These are phyloP conservation scores for Aspergillus floridensis DNA, from an alignment of 2,329 filamentous ascomycete genomes.

Conservation along the genomic window DNA sequence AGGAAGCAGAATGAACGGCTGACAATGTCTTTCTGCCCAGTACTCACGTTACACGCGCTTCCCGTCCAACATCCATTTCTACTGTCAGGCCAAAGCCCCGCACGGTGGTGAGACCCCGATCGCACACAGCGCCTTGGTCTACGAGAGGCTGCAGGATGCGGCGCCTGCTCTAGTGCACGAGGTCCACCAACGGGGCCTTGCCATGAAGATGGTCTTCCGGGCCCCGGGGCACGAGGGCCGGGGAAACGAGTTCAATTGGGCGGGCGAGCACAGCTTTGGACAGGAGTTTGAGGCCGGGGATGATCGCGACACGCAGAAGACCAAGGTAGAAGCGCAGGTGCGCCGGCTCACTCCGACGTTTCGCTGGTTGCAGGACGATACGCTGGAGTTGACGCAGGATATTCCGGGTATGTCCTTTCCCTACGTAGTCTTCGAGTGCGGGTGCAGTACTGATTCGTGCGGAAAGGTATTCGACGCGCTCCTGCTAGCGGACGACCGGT, in stretches of 20 bases:
- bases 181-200: background rate
- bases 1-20: background rate
- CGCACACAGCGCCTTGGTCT: background rate
- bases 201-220: background rate
- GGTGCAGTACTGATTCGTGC: background rate
- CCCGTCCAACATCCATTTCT: background rate
- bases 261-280: background rate
- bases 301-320: background rate
- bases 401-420: background rate
- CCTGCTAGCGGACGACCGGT: background rate
- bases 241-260: slow-evolving; percentile 1
- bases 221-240: background rate
- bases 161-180: background rate
- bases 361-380: background rate
- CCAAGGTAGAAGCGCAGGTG: background rate
- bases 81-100: background rate
- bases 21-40: background rate
- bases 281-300: background rate
- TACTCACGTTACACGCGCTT: background rate
- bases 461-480: background rate
- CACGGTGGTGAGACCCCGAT: background rate
- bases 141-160: background rate
- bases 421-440: too few relatives aligned
- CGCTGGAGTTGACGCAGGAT: background rate
- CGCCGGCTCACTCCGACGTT: background rate